Percentiles rank a stretch among this genome's conserved stretches.
These are phyloP conservation scores for Cercospora berteroae DNA, from an alignment of 2,329 filamentous ascomycete species.

Conservation along the genomic window DNA sequence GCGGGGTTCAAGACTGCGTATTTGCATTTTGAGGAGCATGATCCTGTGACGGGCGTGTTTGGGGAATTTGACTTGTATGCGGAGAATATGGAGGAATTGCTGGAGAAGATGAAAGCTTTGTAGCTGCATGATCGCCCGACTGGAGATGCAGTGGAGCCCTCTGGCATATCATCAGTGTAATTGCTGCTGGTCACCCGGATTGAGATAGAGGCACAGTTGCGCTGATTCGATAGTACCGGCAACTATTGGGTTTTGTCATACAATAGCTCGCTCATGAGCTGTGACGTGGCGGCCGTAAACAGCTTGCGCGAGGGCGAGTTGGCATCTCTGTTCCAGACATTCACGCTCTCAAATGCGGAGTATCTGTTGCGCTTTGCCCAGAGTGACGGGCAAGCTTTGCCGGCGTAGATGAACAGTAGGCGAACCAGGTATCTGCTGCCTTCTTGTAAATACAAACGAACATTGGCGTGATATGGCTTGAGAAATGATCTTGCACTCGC, in stretches of 20 bases:
- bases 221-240: neutral
- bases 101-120: slow-evolving; percentile 31
- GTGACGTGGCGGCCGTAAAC: neutral
- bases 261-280: neutral
- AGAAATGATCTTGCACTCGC: neutral
- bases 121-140: neutral
- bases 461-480: neutral
- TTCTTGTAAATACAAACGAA: neutral
- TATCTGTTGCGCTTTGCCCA: neutral
- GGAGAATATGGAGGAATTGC: slow-evolving; percentile 30
- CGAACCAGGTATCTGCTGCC: neutral
- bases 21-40: slow-evolving; percentile 34
- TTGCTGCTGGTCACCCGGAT: neutral
- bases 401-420: neutral
- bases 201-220: neutral
- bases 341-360: neutral
- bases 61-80: slow-evolving; percentile 34
- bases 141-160: too few relatives aligned
- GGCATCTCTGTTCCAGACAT: neutral
- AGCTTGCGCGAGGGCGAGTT: neutral
- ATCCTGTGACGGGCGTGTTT: slow-evolving; percentile 33
- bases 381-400: neutral
- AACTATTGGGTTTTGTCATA: neutral
- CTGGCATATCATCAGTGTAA: neutral
- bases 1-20: slow-evolving; percentile 36